phyloP scores from a whole-genome alignment of 176 grass and related monocot genomes.

The Luzula sylvatica region DNA sequence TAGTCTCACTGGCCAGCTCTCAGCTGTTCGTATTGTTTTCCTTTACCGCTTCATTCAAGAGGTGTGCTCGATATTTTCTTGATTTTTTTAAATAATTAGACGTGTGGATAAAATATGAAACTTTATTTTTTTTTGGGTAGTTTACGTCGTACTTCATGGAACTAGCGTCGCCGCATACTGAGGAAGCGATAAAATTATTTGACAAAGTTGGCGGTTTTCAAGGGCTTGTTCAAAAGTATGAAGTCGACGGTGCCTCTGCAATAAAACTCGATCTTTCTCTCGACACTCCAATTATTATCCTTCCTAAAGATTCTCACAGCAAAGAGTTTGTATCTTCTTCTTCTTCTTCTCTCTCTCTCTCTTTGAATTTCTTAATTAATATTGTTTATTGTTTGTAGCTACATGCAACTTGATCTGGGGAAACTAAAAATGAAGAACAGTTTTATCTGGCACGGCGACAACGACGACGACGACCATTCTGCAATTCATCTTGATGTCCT shows the following conservation, averaged over 20 bases:
- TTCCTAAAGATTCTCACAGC: conserved; percentile 75
- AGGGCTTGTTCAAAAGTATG: conserved; percentile 97
- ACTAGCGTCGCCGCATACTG: conserved; percentile 85
- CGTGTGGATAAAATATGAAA: no score
- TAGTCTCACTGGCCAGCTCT: conserved; percentile 81
- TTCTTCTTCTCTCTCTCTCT: conserved; percentile 10
- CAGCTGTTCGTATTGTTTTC: conserved; percentile 94
- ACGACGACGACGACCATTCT: conserved; percentile 62
- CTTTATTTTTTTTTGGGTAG: conserved; percentile 29
- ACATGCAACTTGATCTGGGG: conserved; percentile 96
- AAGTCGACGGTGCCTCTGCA: conserved; percentile 84
- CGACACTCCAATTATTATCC: conserved; percentile 90
- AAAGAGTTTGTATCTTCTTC: conserved; percentile 57
- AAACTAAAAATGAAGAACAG: conserved; percentile 67
- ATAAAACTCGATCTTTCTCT: conserved; percentile 89
- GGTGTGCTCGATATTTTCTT: conserved; percentile 27
- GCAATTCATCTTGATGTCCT: conserved; percentile 93
- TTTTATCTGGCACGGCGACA: conserved; percentile 83
- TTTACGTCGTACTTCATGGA: conserved; percentile 98
- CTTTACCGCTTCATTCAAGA: conserved; percentile 95
- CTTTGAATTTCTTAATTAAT: no score
- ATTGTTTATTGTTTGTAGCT: conserved; percentile 45
- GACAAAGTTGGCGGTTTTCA: conserved; percentile 96
- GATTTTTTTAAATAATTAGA: no score
- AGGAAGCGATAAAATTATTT: conserved; percentile 93